A percentile compares a stretch with the other conserved stretches of the same genome.
phyloP scores from a whole-genome alignment of 257 asterid genomes.

The Solanum acaule region DNA sequence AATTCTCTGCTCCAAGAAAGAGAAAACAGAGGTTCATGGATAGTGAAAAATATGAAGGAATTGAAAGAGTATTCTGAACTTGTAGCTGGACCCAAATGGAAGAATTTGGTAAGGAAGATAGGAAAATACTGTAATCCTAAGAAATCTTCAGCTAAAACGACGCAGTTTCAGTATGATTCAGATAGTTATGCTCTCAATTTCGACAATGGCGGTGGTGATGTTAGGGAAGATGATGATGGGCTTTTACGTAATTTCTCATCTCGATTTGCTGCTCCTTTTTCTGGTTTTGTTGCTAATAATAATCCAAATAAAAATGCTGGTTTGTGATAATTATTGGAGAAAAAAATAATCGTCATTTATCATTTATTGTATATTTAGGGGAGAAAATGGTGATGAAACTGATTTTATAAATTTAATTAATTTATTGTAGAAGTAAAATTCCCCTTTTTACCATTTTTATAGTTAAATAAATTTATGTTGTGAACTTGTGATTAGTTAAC shows the following conservation, averaged over 20 bases:
- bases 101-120: constrained; percentile 29
- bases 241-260: constrained; percentile 36
- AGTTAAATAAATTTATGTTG: not conserved
- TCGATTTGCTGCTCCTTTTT: constrained; percentile 25
- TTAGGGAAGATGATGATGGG: constrained; percentile 12
- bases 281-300: not conserved
- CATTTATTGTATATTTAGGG: not conserved
- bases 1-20: not conserved
- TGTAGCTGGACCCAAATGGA: constrained; percentile 49
- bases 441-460: not conserved
- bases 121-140: constrained; percentile 20
- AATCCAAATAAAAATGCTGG: constrained; percentile 16
- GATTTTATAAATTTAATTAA: not conserved
- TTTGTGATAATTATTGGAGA: constrained; percentile 8
- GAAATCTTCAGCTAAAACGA: constrained; percentile 2
- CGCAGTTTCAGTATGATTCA: constrained; percentile 43
- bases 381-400: not conserved
- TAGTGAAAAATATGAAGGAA: constrained; percentile 14
- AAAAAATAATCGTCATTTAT: not conserved
- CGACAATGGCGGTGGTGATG: constrained; percentile 17
- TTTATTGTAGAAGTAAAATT: not conserved
- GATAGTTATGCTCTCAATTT: constrained; percentile 50
- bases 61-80: constrained; percentile 36
- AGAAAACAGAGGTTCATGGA: constrained; percentile 19
- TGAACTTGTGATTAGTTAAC: not conserved